These are phyloP conservation scores for Pleurotus tuoliensis DNA, from an alignment of 768 basidiomycete genomes.

Conservation along the genomic window DNA sequence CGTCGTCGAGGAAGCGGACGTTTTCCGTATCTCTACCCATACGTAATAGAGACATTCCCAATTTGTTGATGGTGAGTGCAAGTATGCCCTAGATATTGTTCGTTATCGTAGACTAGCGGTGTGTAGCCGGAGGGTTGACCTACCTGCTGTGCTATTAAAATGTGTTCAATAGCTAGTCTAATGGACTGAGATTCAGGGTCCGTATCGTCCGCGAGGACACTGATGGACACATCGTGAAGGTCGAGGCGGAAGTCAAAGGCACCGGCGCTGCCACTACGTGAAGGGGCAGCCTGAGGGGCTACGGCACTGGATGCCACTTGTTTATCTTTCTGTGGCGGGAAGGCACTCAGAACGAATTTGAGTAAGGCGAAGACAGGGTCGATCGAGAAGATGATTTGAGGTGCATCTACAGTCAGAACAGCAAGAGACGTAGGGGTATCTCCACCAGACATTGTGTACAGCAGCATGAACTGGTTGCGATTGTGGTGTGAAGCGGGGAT, in stretches of 20 bases:
- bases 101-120: background rate
- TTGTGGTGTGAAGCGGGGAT: slow-evolving; percentile 88
- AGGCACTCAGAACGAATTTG: slow-evolving; percentile 73
- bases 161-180: slow-evolving; percentile 74
- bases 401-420: slow-evolving; percentile 87
- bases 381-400: slow-evolving; percentile 86
- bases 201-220: slow-evolving; percentile 81
- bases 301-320: slow-evolving; percentile 7
- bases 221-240: slow-evolving; percentile 85
- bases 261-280: slow-evolving; percentile 12
- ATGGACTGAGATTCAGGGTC: slow-evolving; percentile 83
- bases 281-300: slow-evolving; percentile 10
- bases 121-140: slow-evolving; percentile 9
- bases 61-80: slow-evolving; percentile 70
- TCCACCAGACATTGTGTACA: slow-evolving; percentile 77
- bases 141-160: slow-evolving; percentile 91
- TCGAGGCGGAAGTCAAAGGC: slow-evolving; percentile 72
- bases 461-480: slow-evolving; percentile 89
- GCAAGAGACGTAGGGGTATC: slow-evolving; percentile 56
- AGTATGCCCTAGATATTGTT: slow-evolving; percentile 56
- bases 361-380: slow-evolving; percentile 89
- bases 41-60: slow-evolving; percentile 91
- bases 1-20: slow-evolving; percentile 89
- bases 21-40: slow-evolving; percentile 84
- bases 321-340: slow-evolving; percentile 16